Evolutionary conservation across 176 grass and related monocot genomes (phyloP).

Genomic region (Dendrocalamus sinicus): DNA sequence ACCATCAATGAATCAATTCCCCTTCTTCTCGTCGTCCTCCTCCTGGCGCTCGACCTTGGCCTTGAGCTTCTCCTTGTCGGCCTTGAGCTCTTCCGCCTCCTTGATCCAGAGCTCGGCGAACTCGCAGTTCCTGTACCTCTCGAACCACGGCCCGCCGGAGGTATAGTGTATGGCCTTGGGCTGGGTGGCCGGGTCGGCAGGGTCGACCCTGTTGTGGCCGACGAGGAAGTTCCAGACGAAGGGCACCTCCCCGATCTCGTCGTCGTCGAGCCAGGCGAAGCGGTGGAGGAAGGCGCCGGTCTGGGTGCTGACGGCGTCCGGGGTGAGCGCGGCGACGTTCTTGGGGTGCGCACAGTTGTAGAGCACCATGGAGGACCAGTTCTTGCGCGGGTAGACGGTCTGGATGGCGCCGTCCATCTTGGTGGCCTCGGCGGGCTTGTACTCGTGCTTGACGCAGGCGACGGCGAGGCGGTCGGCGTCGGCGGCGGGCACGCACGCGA

Average conservation of each 20-base stretch:
- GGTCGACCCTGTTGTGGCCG: constrained; percentile 71
- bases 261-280: constrained; percentile 77
- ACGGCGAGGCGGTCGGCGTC: constrained; percentile 46
- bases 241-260: constrained; percentile 75
- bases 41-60: constrained; percentile 43
- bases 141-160: constrained; percentile 78
- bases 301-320: constrained; percentile 72
- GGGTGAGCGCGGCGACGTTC: constrained; percentile 66
- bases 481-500: constrained; percentile 19
- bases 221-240: constrained; percentile 88
- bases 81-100: constrained; percentile 61
- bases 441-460: constrained; percentile 84
- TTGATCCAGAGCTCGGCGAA: constrained; percentile 77
- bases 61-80: constrained; percentile 57
- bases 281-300: constrained; percentile 78
- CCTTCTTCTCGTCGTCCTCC: not conserved
- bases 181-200: constrained; percentile 49
- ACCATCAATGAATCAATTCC: constrained; percentile 31
- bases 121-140: constrained; percentile 67
- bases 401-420: constrained; percentile 88
- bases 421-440: constrained; percentile 60
- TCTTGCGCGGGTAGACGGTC: constrained; percentile 82
- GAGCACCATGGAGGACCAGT: constrained; percentile 87
- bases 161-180: constrained; percentile 81
- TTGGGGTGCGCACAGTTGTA: constrained; percentile 84